Conservation (phyloP, 1,284 basidiomycete genomes). For the Ceratobasidium sp. region DNA sequence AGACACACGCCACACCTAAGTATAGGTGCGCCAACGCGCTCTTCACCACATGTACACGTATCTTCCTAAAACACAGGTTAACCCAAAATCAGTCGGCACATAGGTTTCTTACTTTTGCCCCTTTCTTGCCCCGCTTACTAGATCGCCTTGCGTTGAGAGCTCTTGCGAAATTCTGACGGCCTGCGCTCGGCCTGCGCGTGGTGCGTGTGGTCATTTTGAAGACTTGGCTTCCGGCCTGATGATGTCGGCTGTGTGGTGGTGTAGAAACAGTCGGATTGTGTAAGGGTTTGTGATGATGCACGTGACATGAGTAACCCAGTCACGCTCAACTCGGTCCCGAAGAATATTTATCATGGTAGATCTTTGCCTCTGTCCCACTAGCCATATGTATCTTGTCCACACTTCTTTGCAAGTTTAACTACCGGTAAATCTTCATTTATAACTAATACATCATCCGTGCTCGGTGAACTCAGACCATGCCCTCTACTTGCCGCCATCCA, state of each 20-base stretch:
- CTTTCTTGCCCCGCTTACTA: not conserved
- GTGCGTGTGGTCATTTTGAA: slow-evolving; percentile 27
- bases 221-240: not conserved
- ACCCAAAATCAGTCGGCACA: not conserved
- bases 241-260: not conserved
- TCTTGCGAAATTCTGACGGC: not conserved
- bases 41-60: slow-evolving; percentile 46
- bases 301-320: not conserved
- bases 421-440: too few species aligned
- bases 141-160: slow-evolving; percentile 11
- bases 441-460: too few species aligned
- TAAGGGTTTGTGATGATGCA: slow-evolving; percentile 17
- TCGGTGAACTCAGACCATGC: not conserved
- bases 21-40: slow-evolving; percentile 86
- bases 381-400: too few species aligned
- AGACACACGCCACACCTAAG: slow-evolving; percentile 78
- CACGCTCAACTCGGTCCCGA: too few species aligned
- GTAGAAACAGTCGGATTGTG: not conserved
- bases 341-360: too few species aligned
- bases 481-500: slow-evolving; percentile 63
- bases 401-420: too few species aligned
- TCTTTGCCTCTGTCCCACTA: too few species aligned
- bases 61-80: slow-evolving; percentile 12
- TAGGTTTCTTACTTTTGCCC: not conserved
- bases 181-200: not conserved